Conservation (phyloP, 2,329 filamentous ascomycete species). For the Ophiostoma novo-ulmi region DNA sequence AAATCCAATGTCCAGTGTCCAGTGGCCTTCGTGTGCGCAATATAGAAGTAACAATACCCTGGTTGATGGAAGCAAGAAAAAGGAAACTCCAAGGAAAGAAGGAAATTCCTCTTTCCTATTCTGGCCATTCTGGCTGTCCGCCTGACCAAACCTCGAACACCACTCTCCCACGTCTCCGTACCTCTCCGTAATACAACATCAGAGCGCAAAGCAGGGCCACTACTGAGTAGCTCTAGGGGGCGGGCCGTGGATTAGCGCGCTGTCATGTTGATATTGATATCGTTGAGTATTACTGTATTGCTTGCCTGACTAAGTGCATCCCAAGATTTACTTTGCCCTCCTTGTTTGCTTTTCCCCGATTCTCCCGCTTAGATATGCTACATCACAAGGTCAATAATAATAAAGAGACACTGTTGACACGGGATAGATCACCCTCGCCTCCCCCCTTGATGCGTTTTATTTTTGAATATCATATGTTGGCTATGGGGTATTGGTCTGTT, state of each 20-base stretch:
- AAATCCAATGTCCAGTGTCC: too few relatives aligned
- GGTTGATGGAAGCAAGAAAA: not conserved
- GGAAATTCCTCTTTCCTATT: not conserved
- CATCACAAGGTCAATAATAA: not conserved
- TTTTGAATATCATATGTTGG: not conserved
- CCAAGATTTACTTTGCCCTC: too few relatives aligned
- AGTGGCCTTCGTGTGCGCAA: too few relatives aligned
- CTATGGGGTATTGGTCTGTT: not conserved
- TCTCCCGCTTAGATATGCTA: not conserved
- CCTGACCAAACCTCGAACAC: constrained; percentile 13
- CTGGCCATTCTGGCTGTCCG: constrained; percentile 9
- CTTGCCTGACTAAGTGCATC: too few relatives aligned
- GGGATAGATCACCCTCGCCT: not conserved
- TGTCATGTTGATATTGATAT: not conserved
- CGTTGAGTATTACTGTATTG: too few relatives aligned
- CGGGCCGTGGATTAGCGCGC: not conserved
- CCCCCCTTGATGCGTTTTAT: not conserved
- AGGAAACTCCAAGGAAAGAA: not conserved
- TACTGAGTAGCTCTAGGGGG: not conserved
- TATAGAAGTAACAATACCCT: not conserved
- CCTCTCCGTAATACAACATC: not conserved
- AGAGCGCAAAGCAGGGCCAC: not conserved
- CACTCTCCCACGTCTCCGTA: not conserved
- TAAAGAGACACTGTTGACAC: not conserved
- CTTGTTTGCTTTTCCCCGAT: not conserved